Conservation (phyloP, 306 rosid species). For the Lathyrus tuberosus region DNA sequence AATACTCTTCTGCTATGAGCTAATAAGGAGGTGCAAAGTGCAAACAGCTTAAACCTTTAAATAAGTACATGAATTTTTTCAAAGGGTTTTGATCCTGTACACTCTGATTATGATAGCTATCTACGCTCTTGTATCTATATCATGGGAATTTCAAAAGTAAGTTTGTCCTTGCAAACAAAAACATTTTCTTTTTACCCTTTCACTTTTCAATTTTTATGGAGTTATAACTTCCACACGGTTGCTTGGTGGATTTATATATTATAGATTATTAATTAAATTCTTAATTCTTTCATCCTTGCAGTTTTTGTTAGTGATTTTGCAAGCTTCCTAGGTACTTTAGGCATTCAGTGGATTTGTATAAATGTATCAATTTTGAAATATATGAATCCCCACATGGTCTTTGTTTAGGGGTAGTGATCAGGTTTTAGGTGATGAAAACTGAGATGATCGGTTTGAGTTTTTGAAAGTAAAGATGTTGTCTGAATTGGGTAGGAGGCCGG, state of each 20-base stretch:
- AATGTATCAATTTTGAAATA: too few species aligned
- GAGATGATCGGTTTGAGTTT: too few species aligned
- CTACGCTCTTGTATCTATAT: not conserved
- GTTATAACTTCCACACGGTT: not conserved
- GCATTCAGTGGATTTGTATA: too few species aligned
- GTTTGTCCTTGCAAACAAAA: not conserved
- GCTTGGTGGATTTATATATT: not conserved
- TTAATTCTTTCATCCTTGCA: not conserved
- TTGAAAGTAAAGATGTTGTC: too few species aligned
- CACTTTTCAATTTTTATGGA: not conserved
- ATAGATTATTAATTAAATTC: not conserved
- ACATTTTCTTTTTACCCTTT: not conserved
- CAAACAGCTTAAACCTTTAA: constrained; percentile 13
- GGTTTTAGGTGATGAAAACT: too few species aligned
- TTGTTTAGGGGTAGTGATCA: too few species aligned
- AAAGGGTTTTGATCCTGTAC: constrained; percentile 19
- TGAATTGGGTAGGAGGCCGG: too few species aligned
- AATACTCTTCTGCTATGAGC: constrained; percentile 28
- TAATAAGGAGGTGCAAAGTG: constrained; percentile 12
- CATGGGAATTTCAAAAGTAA: not conserved
- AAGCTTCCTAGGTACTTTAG: too few species aligned
- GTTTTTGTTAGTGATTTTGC: too few species aligned
- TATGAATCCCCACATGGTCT: too few species aligned
- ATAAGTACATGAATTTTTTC: not conserved
- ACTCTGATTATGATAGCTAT: not conserved